Evolutionary conservation across 176 grass and related monocot genomes (phyloP).

Genomic region (Carex kokanica): DNA sequence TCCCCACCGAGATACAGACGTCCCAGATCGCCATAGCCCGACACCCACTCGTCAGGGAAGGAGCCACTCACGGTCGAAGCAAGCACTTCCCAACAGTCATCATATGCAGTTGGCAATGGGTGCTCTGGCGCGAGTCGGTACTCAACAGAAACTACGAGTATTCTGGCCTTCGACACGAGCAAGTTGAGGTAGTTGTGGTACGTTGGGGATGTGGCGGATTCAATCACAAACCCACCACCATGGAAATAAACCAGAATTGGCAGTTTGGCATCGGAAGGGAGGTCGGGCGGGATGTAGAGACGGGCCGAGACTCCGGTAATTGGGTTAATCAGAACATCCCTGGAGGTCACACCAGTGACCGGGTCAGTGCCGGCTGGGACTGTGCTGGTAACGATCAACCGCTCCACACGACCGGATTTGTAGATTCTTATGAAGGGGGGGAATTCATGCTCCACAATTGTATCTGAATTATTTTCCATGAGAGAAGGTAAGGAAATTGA

Average conservation of each 20-base stretch:
- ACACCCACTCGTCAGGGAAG: constrained; percentile 40
- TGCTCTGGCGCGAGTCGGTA: constrained; percentile 69
- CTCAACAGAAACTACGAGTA: constrained; percentile 42
- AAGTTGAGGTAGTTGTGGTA: constrained; percentile 38
- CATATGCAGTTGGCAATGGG: constrained; percentile 47
- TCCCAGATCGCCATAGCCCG: constrained; percentile 39
- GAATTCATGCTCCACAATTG: constrained; percentile 6
- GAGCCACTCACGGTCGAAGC: constrained; percentile 29
- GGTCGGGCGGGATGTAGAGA: constrained; percentile 19
- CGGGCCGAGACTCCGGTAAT: constrained; percentile 7
- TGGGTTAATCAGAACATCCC: constrained; percentile 20
- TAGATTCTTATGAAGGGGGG: constrained; percentile 2
- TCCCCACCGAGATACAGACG: constrained; percentile 47
- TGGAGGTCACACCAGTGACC: constrained; percentile 24
- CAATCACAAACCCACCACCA: constrained; percentile 50
- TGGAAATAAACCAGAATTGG: constrained; percentile 50
- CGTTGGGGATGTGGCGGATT: constrained; percentile 5
- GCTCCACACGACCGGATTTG: constrained; percentile 29
- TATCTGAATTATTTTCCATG: not conserved
- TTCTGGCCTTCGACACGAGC: constrained; percentile 29
- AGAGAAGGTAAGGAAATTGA: not conserved
- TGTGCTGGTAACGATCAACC: not conserved
- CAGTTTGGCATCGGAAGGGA: constrained; percentile 5
- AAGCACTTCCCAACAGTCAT: constrained; percentile 49
- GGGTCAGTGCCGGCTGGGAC: constrained; percentile 12